phyloP scores from a whole-genome alignment of 2,329 filamentous ascomycete species.

The Sporothrix schenckii region DNA sequence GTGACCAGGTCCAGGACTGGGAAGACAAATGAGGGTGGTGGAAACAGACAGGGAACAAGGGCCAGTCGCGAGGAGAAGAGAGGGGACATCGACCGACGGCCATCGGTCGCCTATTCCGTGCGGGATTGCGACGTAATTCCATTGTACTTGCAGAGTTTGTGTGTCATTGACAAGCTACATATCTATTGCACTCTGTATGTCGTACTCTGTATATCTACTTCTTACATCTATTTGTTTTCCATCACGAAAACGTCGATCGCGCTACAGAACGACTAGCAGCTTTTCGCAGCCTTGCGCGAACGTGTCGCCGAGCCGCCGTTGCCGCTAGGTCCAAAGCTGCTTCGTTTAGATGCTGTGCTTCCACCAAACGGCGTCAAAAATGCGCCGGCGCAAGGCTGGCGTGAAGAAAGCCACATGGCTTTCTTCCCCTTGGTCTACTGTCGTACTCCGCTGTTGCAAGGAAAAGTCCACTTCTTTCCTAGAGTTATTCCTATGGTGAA shows the following conservation, averaged over 20 bases:
- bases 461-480: background rate
- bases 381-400: constrained; percentile 21
- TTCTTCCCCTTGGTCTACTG: background rate
- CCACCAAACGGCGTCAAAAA: constrained; percentile 1
- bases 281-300: constrained; percentile 7
- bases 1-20: background rate
- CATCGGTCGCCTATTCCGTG: constrained; percentile 5
- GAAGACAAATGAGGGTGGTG: background rate
- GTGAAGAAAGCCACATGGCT: constrained; percentile 24
- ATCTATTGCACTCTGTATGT: background rate
- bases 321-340: constrained; percentile 9
- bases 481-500: constrained; percentile 4
- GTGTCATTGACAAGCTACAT: background rate
- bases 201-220: background rate
- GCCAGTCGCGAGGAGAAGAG: background rate
- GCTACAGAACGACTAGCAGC: background rate
- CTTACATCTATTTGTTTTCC: background rate
- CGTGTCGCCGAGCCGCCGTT: background rate
- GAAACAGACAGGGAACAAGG: constrained; percentile 12
- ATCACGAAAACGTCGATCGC: background rate
- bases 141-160: no score
- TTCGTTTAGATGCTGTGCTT: background rate
- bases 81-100: background rate
- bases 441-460: background rate
- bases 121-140: background rate